Evolutionary conservation across 2,329 filamentous ascomycete genomes (phyloP).

Genomic region (Septoria linicola): DNA sequence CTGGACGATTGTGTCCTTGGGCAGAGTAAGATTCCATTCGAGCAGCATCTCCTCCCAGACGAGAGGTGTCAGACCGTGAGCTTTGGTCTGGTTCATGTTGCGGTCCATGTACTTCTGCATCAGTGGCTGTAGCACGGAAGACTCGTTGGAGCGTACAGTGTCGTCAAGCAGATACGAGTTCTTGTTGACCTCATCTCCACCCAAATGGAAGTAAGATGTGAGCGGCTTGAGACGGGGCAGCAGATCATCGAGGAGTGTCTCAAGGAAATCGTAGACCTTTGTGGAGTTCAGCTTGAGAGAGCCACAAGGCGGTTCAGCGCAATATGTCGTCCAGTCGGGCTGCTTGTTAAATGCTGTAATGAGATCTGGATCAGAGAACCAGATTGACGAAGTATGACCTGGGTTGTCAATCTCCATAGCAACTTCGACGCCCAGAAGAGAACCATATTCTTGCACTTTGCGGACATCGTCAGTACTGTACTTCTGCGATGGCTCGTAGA

Average conservation of each 20-base stretch:
- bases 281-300: constrained; percentile 74
- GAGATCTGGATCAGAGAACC: constrained; percentile 66
- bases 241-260: constrained; percentile 71
- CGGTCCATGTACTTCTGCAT: constrained; percentile 75
- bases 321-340: constrained; percentile 54
- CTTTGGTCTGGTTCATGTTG: constrained; percentile 64
- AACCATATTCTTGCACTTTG: constrained; percentile 68
- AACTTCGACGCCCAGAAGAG: constrained; percentile 66
- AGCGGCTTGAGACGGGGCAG: constrained; percentile 70
- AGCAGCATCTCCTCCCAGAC: constrained; percentile 88
- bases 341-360: constrained; percentile 62
- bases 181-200: constrained; percentile 81
- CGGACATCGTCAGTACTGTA: constrained; percentile 67
- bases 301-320: constrained; percentile 56
- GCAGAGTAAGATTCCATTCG: constrained; percentile 73
- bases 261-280: constrained; percentile 68
- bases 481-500: constrained; percentile 65
- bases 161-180: constrained; percentile 73
- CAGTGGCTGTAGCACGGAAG: constrained; percentile 66
- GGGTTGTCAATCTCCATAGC: constrained; percentile 80
- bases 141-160: constrained; percentile 65
- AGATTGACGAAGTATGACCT: constrained; percentile 70
- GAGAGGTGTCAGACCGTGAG: constrained; percentile 65
- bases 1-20: constrained; percentile 71
- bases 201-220: constrained; percentile 76